Conservation (phyloP, 2,329 filamentous ascomycete genomes). For the Didymella arachidicola region DNA sequence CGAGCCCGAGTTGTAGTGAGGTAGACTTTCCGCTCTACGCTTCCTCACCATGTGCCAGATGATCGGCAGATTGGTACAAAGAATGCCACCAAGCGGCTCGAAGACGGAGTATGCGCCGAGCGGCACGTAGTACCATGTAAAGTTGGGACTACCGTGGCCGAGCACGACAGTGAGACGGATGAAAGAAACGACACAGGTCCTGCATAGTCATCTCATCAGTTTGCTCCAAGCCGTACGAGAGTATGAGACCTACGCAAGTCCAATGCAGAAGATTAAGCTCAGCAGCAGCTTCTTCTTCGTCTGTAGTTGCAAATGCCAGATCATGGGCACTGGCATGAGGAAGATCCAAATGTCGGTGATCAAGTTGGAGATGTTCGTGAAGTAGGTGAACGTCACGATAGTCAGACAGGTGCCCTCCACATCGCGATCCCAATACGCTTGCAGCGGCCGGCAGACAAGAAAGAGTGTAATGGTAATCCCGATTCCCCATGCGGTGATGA, state of each 20-base stretch:
- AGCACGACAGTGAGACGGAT: slow-evolving; percentile 44
- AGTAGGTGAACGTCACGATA: slow-evolving; percentile 43
- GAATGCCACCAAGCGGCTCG: slow-evolving; percentile 46
- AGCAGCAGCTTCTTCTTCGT: slow-evolving; percentile 45
- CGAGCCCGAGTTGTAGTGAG: slow-evolving; percentile 23
- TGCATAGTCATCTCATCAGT: slow-evolving; percentile 7
- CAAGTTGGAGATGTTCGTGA: slow-evolving; percentile 47
- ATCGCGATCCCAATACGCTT: slow-evolving; percentile 41
- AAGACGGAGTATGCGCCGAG: slow-evolving; percentile 47
- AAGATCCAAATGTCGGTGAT: slow-evolving; percentile 47
- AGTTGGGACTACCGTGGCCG: slow-evolving; percentile 41
- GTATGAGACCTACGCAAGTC: slow-evolving; percentile 39
- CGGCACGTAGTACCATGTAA: slow-evolving; percentile 47
- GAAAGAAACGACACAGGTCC: slow-evolving; percentile 45
- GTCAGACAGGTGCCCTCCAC: slow-evolving; percentile 40
- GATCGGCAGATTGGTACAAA: slow-evolving; percentile 47
- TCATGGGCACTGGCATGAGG: slow-evolving; percentile 45
- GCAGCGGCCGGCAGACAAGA: slow-evolving; percentile 40
- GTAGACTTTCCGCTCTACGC: slow-evolving; percentile 22
- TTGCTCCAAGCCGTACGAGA: not conserved
- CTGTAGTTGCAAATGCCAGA: slow-evolving; percentile 45
- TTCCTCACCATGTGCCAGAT: slow-evolving; percentile 48
- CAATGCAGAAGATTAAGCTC: slow-evolving; percentile 44
- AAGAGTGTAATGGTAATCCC: slow-evolving; percentile 43
- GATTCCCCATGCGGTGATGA: slow-evolving; percentile 43